Conservation (phyloP, 352 stramenopile species). For the Globisporangium solare region DNA sequence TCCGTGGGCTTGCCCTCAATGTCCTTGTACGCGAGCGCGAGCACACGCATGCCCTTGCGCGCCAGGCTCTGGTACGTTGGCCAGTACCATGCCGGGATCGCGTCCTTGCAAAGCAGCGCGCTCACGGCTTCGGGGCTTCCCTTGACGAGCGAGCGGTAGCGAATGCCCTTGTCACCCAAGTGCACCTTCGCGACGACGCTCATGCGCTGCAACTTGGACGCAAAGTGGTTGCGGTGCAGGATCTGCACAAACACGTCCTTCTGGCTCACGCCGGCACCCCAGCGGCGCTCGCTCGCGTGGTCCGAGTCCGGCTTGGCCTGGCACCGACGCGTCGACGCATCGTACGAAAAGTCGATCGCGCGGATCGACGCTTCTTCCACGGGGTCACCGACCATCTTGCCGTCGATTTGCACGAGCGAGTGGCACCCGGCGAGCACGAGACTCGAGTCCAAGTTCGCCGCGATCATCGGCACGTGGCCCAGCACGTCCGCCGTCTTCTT, state of each 20-base stretch:
- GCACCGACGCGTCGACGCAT: conserved; percentile 66
- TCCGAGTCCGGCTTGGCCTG: conserved; percentile 72
- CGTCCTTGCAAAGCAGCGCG: conserved; percentile 70
- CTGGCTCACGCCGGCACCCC: conserved; percentile 57
- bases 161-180: conserved; percentile 56
- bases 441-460: conserved; percentile 72
- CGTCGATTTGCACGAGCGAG: conserved; percentile 97
- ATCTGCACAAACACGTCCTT: conserved; percentile 89
- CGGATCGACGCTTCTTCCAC: conserved; percentile 97
- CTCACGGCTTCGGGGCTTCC: conserved; percentile 95
- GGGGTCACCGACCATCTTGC: conserved; percentile 95
- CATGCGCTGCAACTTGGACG: conserved; percentile 96
- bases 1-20: conserved; percentile 71
- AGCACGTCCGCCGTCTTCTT: conserved; percentile 40
- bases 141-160: conserved; percentile 93
- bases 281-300: conserved; percentile 61
- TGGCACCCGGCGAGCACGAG: conserved; percentile 92
- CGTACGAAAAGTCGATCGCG: conserved; percentile 93
- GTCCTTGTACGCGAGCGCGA: conserved; percentile 95
- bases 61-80: conserved; percentile 82
- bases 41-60: conserved; percentile 86
- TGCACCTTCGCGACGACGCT: conserved; percentile 93
- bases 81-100: conserved; percentile 90
- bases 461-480: conserved; percentile 79
- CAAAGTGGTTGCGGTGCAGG: conserved; percentile 94